These are phyloP conservation scores for Cryptococcus maquisensis DNA, from an alignment of 1,284 basidiomycete species.

Conservation along the genomic window DNA sequence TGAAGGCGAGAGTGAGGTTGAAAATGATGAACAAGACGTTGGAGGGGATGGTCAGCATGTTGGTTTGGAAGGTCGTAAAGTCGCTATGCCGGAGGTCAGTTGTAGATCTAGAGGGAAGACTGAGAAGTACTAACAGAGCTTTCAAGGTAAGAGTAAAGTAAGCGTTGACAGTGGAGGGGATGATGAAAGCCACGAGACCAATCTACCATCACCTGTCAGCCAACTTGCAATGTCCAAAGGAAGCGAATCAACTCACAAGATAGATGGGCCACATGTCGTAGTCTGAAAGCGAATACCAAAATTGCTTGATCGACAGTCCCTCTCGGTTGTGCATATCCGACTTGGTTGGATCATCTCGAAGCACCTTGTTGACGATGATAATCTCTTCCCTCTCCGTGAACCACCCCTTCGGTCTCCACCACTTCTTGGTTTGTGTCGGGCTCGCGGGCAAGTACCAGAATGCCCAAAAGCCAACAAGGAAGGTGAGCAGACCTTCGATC, in stretches of 20 bases:
- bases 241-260: slow-evolving; percentile 24
- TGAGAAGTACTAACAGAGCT: slow-evolving; percentile 41
- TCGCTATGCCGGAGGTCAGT: slow-evolving; percentile 36
- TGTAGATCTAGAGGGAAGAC: slow-evolving; percentile 2
- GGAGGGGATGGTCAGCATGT: slow-evolving; percentile 56
- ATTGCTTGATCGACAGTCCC: slow-evolving; percentile 32
- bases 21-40: slow-evolving; percentile 36
- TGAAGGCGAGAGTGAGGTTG: slow-evolving; percentile 30
- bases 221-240: slow-evolving; percentile 18
- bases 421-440: slow-evolving; percentile 47
- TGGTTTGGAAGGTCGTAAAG: slow-evolving; percentile 61
- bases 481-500: slow-evolving; percentile 15
- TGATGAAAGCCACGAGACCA: slow-evolving; percentile 27
- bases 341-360: slow-evolving; percentile 47
- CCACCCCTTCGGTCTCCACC: slow-evolving; percentile 62
- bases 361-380: slow-evolving; percentile 51
- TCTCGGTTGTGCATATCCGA: slow-evolving; percentile 51
- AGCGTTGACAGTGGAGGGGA: slow-evolving; percentile 29
- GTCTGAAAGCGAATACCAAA: slow-evolving; percentile 56
- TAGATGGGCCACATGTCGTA: slow-evolving; percentile 56
- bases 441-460: slow-evolving; percentile 41
- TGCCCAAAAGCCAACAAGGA: slow-evolving; percentile 34
- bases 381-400: slow-evolving; percentile 52
- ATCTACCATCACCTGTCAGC: slow-evolving; percentile 50
- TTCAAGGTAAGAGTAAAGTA: slow-evolving; percentile 58